Evolutionary conservation across 1,284 basidiomycete species (phyloP), one percentile per base, ranked within the genome.

Genomic region (Fomitopsis schrenkii): DNA sequence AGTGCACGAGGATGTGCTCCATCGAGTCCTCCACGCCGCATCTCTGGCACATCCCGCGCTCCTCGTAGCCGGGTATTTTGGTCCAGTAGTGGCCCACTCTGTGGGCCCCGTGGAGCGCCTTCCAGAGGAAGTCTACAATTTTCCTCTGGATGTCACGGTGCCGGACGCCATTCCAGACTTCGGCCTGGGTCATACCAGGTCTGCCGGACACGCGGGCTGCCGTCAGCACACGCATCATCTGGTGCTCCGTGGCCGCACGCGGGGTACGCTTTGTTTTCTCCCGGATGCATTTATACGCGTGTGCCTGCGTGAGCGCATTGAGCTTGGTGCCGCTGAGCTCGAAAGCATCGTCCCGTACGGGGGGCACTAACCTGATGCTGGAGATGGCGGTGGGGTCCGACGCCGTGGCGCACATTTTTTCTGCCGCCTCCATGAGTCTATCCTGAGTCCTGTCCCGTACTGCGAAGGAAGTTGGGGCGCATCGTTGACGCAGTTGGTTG

Each of bases 1-100:
- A 78, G 30, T 68, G 36, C 1, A 67, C 67, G 0, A 77, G 68
- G 10, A 77, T 74, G 54, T 78, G 76, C 9, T 73, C 69, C 66
- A 76, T 70, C 0, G 70, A 62, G 40, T 79, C 76, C 2, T 57
- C 50, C 0, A 26, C 54, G 0, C 59, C 58, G 55, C 77, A 78
- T 1, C 60, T 17, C 1, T 35, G 26, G 62, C 77, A 78, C 1
- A 8, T 36, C 71, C 36, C 1, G 69, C 61, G 54, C 72, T 64
- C 67, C 0, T 59, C 63, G 0, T 69, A 63, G 15, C 73, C 69
- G 0, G 68, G 62, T 3, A 57, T 19, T 0, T 59, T 28, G 1
- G 58, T 57, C 76, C 76, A 78, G 64, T 71, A 71, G 0, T 53
- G 38, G 0, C 78, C 76, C 0, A 70, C 52, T 52, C 65, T 68